Evolutionary conservation across 805 yeast genomes (phyloP), one percentile per base, ranked within the genome.

Genomic region (Lipomyces orientalis): DNA sequence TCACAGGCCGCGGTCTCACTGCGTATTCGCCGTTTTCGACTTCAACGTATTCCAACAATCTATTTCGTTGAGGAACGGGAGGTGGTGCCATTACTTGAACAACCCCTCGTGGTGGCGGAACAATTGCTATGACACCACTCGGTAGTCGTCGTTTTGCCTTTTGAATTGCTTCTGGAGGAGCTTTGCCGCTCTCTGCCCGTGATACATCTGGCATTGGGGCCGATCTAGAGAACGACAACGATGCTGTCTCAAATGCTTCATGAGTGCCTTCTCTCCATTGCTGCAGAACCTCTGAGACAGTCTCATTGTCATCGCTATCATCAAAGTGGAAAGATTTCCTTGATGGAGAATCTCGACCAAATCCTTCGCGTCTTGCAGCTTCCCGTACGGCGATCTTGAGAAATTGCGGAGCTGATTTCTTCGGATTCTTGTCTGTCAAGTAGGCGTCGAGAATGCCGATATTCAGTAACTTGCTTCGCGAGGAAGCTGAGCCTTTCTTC

Each of bases 231-330:
- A 67, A 65, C 9, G 60, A 19, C 59, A 58, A 5, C 3, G 59
- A 19, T 19, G 73, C 70, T 6, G 67, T 61, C 35, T 62, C 64
- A 52, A 70, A 71, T 14, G 68, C 71, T 33, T 62, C 71, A 35
- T 68, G 68, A 5, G 73, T 64, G 6, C 73, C 73, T 51, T 65
- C 67, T 16, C 70, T 25, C 73, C 73, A 71, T 22, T 55, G 55
- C 12, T 60, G 62, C 39, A 71, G 35, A 4, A 71, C 70, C 12
- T 59, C 59, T 6, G 59, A n/a, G 0, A 67, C 70, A 5, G 68
- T 59, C 34, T 61, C 65, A 10, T 60, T 57, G 46, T 71, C 73
- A 19, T 65, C 68, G 25, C 60, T 66, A 58, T 70, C 70, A 35
- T 68, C 70, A 29, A 71, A 70, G 7, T 60, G 62, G 46, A 71